These are phyloP conservation scores for Apiotrichum domesticum DNA, from an alignment of 1,284 basidiomycete genomes.

Conservation along the genomic window DNA sequence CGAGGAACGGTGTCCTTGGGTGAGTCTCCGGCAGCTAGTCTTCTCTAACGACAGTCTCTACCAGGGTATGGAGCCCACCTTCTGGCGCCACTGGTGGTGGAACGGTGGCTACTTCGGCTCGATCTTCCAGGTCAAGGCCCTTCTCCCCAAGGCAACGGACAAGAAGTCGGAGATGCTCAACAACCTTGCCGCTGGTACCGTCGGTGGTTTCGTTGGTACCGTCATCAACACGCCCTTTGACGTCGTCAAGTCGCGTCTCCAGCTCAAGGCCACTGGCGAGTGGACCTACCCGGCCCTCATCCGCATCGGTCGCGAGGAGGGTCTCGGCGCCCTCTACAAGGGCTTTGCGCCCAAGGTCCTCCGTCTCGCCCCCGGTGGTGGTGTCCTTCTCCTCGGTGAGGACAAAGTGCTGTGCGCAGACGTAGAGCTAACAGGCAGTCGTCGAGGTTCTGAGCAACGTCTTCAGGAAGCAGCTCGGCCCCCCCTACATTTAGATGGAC, in stretches of 20 bases:
- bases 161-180: conserved; percentile 70
- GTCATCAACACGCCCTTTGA: conserved; percentile 54
- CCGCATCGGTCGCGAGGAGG: conserved; percentile 85
- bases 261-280: conserved; percentile 82
- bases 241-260: conserved; percentile 94
- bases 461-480: conserved; percentile 38
- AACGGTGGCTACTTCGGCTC: conserved; percentile 89
- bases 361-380: conserved; percentile 87
- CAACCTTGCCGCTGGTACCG: conserved; percentile 82
- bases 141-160: conserved; percentile 79
- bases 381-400: conserved; percentile 67
- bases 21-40: conserved; percentile 51
- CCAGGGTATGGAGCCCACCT: conserved; percentile 88
- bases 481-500: conserved; percentile 33
- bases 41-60: conserved; percentile 27
- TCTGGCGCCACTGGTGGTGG: conserved; percentile 88
- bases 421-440: conserved; percentile 20
- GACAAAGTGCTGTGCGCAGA: neutral
- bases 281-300: conserved; percentile 53
- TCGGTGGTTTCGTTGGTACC: conserved; percentile 85
- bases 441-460: conserved; percentile 44
- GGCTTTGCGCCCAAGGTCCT: conserved; percentile 73
- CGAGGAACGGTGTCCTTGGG: conserved; percentile 71
- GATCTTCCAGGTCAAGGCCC: conserved; percentile 72
- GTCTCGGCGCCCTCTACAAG: conserved; percentile 83